Conservation (phyloP, 2,329 filamentous ascomycete genomes). For the Trichoderma sp. region DNA sequence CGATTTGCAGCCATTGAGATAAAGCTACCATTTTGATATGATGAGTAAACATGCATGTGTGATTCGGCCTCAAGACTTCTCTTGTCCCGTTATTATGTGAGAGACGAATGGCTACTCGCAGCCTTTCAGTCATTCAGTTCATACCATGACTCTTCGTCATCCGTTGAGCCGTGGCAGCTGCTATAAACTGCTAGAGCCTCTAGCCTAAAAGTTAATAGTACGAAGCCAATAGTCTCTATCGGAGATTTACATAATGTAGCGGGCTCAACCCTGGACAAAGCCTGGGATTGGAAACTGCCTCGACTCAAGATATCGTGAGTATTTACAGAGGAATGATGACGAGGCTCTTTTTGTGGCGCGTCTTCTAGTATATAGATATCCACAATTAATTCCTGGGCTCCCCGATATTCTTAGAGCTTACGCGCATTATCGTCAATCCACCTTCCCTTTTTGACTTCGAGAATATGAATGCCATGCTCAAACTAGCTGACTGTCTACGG, state of each 20-base stretch:
- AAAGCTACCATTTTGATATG: not conserved
- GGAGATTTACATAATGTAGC: not conserved
- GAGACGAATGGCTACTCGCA: not conserved
- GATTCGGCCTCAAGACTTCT: not conserved
- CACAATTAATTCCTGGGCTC: conserved; percentile 1
- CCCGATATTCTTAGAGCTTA: conserved; percentile 25
- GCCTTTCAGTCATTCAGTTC: not conserved
- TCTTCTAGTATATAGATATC: not conserved
- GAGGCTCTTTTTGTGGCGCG: not conserved
- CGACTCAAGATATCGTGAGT: not conserved
- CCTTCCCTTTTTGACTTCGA: not conserved
- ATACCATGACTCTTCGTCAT: not conserved
- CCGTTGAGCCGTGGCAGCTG: not conserved
- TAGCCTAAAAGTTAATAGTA: not conserved
- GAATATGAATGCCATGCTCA: not conserved
- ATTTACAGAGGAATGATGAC: not conserved
- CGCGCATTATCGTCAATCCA: conserved; percentile 18
- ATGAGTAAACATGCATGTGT: not conserved
- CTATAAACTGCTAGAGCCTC: not conserved
- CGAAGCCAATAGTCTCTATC: not conserved
- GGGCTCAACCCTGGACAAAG: not conserved
- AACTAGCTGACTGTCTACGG: not conserved
- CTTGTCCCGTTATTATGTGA: not conserved
- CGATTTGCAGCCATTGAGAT: not conserved
- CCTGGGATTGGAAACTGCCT: not conserved